These are phyloP conservation scores for Quercus berberidifolia DNA, from an alignment of 306 rosid genomes.

Conservation along the genomic window DNA sequence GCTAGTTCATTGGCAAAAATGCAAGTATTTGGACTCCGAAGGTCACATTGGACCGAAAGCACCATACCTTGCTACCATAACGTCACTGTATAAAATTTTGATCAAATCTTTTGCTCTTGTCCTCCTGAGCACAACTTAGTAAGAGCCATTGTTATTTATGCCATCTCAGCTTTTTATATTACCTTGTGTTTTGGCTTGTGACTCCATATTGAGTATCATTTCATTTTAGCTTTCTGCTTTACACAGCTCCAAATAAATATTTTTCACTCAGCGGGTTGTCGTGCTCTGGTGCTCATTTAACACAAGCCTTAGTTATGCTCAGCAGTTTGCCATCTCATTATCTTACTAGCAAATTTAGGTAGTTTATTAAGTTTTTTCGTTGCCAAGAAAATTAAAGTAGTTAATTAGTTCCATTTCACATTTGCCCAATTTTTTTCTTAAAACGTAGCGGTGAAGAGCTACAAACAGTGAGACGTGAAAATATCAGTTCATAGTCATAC, in stretches of 20 bases:
- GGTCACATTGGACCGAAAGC: background rate
- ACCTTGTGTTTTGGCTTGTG: no score
- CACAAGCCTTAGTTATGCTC: background rate
- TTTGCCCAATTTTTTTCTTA: background rate
- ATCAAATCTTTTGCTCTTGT: no score
- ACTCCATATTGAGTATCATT: background rate
- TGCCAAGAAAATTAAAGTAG: background rate
- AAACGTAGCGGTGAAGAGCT: background rate
- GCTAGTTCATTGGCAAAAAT: background rate
- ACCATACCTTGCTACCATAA: background rate
- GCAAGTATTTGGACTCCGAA: background rate
- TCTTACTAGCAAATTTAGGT: background rate
- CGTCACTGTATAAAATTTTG: background rate
- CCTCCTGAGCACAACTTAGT: no score
- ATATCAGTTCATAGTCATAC: slow-evolving; percentile 28
- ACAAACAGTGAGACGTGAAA: background rate
- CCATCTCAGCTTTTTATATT: no score
- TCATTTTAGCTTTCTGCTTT: background rate
- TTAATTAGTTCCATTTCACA: slow-evolving; percentile 4
- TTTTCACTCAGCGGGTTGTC: background rate
- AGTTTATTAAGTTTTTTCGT: background rate
- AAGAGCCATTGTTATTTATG: no score
- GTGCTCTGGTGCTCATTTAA: background rate
- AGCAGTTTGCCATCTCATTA: background rate
- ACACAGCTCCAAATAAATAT: background rate